Conservation (phyloP, 2,329 filamentous ascomycete species). For the Cytospora paraplurivora region DNA sequence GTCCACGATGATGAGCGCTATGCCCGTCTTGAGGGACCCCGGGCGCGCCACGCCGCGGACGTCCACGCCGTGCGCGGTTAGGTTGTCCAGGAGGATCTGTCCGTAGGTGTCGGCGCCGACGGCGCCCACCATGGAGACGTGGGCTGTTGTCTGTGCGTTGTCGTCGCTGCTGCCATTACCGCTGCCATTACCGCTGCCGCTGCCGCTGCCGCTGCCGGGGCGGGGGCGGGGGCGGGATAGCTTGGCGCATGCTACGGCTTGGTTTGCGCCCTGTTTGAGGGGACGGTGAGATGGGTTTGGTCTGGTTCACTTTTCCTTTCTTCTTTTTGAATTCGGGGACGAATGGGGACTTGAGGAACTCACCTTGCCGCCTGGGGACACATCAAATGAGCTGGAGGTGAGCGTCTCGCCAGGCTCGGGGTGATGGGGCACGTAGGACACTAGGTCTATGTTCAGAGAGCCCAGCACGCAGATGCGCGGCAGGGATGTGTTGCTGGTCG, state of each 20-base stretch:
- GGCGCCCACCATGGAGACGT: constrained; percentile 72
- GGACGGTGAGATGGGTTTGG: no score
- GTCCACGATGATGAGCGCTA: constrained; percentile 77
- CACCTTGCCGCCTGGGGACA: constrained; percentile 80
- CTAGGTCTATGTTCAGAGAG: constrained; percentile 92
- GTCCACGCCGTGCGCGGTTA: constrained; percentile 65
- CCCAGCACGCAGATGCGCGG: constrained; percentile 79
- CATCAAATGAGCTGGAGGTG: constrained; percentile 74
- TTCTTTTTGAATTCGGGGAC: no score
- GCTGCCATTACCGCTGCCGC: constrained; percentile 42
- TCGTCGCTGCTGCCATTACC: constrained; percentile 68
- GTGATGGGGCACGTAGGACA: constrained; percentile 82
- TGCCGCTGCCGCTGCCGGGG: constrained; percentile 28
- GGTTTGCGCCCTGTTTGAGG: constrained; percentile 73
- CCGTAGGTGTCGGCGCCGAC: constrained; percentile 72
- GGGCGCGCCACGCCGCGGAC: constrained; percentile 52
- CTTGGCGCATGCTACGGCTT: constrained; percentile 85
- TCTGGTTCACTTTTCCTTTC: no score
- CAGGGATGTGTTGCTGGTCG: constrained; percentile 32
- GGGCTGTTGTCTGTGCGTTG: constrained; percentile 32
- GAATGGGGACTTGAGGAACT: neutral
- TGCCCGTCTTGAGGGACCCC: constrained; percentile 59
- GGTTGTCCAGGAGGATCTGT: constrained; percentile 56
- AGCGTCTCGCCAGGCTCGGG: constrained; percentile 86
- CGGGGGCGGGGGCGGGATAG: constrained; percentile 60